Conservation (phyloP, 1,139 yeast genomes). For the Diutina rugosa region DNA sequence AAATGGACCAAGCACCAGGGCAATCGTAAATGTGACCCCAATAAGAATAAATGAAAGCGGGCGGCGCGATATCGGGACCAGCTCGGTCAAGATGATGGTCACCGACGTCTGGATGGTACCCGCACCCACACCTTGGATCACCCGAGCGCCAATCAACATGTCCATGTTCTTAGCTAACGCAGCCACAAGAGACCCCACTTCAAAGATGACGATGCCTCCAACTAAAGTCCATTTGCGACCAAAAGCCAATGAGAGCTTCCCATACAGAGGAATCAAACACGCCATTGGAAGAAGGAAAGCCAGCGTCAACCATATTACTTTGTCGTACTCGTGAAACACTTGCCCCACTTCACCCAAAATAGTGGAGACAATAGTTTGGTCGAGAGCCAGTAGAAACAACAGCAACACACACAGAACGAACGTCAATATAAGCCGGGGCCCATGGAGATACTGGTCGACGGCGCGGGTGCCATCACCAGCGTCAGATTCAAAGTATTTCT, state of each 20-base stretch:
- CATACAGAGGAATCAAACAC: slow-evolving; percentile 46
- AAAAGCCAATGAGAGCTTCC: slow-evolving; percentile 44
- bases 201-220: slow-evolving; percentile 40
- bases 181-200: slow-evolving; percentile 47
- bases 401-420: slow-evolving; percentile 32
- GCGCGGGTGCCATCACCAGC: slow-evolving; percentile 49
- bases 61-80: slow-evolving; percentile 46
- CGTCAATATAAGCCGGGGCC: slow-evolving; percentile 26
- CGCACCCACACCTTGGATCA: slow-evolving; percentile 62
- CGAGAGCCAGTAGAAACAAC: slow-evolving; percentile 52
- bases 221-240: slow-evolving; percentile 46
- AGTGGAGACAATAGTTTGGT: slow-evolving; percentile 55
- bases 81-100: slow-evolving; percentile 45
- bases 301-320: slow-evolving; percentile 48
- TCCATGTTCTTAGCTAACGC: slow-evolving; percentile 46
- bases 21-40: slow-evolving; percentile 41
- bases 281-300: slow-evolving; percentile 53
- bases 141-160: slow-evolving; percentile 58
- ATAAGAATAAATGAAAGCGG: slow-evolving; percentile 37
- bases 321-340: slow-evolving; percentile 38
- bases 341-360: slow-evolving; percentile 42
- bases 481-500: slow-evolving; percentile 16
- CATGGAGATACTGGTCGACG: slow-evolving; percentile 34
- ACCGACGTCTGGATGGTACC: slow-evolving; percentile 55
- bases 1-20: slow-evolving; percentile 51